A percentile compares a stretch with the other conserved stretches of the same genome.
Evolutionary conservation across 192 early-diverging fungal species (phyloP).

Genomic region (Dimargaris xerosporica): DNA sequence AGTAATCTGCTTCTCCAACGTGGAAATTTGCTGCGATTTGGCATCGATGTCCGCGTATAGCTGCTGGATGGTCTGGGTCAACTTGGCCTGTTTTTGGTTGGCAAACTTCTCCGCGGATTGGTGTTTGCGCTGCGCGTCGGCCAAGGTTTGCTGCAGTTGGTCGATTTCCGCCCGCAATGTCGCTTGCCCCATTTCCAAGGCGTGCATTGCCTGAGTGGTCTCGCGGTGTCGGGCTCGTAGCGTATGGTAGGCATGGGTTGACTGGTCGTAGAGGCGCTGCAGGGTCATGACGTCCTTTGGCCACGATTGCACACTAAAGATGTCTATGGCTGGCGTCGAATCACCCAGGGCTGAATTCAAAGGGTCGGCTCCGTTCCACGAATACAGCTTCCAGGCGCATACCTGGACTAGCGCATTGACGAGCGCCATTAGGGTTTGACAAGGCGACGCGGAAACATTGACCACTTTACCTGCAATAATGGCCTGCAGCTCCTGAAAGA

Average conservation of each 20-base stretch:
- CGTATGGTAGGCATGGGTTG: neutral
- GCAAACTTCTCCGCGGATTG: neutral
- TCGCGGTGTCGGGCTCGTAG: neutral
- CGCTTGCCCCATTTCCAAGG: neutral
- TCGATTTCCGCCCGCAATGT: neutral
- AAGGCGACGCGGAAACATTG: neutral
- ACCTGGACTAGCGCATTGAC: neutral
- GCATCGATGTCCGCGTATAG: constrained; percentile 2
- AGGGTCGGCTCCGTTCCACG: neutral
- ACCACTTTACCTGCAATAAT: constrained; percentile 7
- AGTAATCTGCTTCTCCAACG: neutral
- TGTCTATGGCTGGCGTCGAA: neutral
- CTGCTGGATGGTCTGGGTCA: constrained; percentile 3
- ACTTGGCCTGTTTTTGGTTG: constrained; percentile 5
- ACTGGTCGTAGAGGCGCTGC: neutral
- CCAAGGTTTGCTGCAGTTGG: neutral
- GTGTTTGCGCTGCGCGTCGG: neutral
- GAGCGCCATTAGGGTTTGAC: neutral
- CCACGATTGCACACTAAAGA: neutral
- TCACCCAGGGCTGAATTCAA: neutral
- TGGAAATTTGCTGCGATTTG: neutral
- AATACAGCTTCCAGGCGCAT: constrained; percentile 2
- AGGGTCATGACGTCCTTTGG: neutral
- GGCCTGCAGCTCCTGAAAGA: neutral
- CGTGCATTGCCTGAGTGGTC: neutral